Evolutionary conservation across 257 asterid genomes (phyloP).

Genomic region (Misopates orontium): DNA sequence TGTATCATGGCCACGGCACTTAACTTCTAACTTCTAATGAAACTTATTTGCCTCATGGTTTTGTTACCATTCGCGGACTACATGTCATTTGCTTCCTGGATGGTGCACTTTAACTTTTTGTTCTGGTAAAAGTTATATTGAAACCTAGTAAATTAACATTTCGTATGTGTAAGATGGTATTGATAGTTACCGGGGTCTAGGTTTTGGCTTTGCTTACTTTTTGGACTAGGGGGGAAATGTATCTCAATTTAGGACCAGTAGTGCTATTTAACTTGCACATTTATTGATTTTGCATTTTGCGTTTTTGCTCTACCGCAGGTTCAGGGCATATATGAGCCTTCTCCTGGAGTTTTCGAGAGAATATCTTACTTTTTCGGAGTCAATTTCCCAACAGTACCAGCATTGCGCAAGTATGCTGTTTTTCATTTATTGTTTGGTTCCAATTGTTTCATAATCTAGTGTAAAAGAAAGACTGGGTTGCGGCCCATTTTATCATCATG

Average conservation of each 20-base stretch:
- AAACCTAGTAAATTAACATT: background rate
- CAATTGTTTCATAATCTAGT: slow-evolving; percentile 22
- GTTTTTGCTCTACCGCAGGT: slow-evolving; percentile 45
- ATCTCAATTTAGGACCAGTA: slow-evolving; percentile 7
- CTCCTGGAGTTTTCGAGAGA: slow-evolving; percentile 67
- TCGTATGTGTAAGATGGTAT: background rate
- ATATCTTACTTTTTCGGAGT: slow-evolving; percentile 67
- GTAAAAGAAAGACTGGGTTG: background rate
- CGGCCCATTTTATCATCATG: slow-evolving; percentile 4
- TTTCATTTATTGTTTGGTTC: slow-evolving; percentile 13
- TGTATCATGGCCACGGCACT: too few species aligned
- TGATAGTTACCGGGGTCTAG: too few species aligned
- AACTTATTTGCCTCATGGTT: too few species aligned
- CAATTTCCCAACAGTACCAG: slow-evolving; percentile 69
- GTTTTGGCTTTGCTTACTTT: background rate
- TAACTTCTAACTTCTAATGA: too few species aligned
- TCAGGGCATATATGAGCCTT: slow-evolving; percentile 47
- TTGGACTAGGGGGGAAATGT: background rate
- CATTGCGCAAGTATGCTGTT: slow-evolving; percentile 64
- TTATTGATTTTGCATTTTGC: background rate
- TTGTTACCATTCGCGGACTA: too few species aligned
- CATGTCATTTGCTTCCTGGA: too few species aligned
- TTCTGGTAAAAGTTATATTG: background rate
- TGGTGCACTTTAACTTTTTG: background rate
- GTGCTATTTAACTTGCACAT: background rate